Evolutionary conservation across 2,329 filamentous ascomycete species (phyloP), one percentile per base, ranked within the genome.

Genomic region (Dothistroma septosporum): DNA sequence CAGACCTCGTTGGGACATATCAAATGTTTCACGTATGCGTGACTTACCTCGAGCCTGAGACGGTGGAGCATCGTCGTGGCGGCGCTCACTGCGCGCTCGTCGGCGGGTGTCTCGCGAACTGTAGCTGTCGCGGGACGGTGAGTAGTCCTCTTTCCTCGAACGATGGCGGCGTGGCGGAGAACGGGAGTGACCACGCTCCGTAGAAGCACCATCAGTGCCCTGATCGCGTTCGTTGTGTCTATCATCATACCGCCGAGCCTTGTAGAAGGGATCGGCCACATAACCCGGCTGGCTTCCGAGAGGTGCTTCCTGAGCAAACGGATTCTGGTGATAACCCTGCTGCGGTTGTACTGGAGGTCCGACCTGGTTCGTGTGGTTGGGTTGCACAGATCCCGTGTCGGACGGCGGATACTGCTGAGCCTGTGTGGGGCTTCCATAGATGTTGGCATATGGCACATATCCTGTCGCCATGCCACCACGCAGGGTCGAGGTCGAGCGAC

Each of bases 401-500:
- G 69, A 68, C 12, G 60, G 46, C 24, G 70, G 37, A 31, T 63
- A 44, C 28, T 47, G 52, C 21, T 56, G 55, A 19, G 53, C 12
- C 31, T 64, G 57, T 19, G 55, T 61, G 12, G 68, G 61, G 24
- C 62, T 64, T 41, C 68, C 70, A 58, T 75, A 75, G 55, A 75
- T 69, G 58, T 74, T 59, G 24, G 72, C 66, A 50, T 75, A 75
- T 8, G 73, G 73, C 2, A 74, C 68, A 52, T 75, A 75, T 49
- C 69, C 67, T 44, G 64, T 64, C 16, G 65, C 63, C 58, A 69
- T 62, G 41, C 60, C 66, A 31, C 60, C 66, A 41, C 61, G 66
- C 53, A 61, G 55, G 19, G 58, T 67, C 44, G 64, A 66, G 33
- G 65, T 67, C 46, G 60, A 67, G n/a, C 57, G 61, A 48, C 55